Evolutionary conservation across 176 grass and related monocot species (phyloP).

Genomic region (Eleusine coracana): DNA sequence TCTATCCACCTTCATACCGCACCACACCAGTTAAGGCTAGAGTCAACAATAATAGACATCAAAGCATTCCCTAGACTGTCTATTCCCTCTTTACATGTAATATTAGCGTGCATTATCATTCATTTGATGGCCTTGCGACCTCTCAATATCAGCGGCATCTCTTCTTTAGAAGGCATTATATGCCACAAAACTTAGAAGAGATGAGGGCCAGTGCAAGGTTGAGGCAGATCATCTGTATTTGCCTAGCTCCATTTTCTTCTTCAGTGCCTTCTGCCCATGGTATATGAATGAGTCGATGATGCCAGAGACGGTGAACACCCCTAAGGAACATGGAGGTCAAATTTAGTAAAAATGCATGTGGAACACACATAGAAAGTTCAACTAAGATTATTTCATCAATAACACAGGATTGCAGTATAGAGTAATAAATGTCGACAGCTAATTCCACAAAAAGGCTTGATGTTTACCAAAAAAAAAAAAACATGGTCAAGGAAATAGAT

Average conservation of each 20-base stretch:
- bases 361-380: background rate
- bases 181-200: conserved; percentile 38
- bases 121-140: conserved; percentile 29
- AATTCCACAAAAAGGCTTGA: background rate
- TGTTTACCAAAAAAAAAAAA: background rate
- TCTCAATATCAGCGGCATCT: background rate
- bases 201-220: conserved; percentile 10
- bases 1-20: background rate
- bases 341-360: background rate
- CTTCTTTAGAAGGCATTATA: conserved; percentile 27
- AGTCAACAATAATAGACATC: conserved; percentile 28
- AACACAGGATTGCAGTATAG: background rate
- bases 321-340: conserved; percentile 47
- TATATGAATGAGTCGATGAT: conserved; percentile 97
- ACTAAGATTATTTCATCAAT: conserved; percentile 11
- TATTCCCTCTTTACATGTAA: conserved; percentile 49
- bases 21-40: conserved; percentile 17
- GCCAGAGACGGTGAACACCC: conserved; percentile 91
- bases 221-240: conserved; percentile 76
- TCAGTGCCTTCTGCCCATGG: conserved; percentile 83
- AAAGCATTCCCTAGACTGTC: conserved; percentile 10
- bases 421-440: background rate
- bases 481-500: background rate
- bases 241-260: conserved; percentile 95
- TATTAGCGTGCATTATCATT: conserved; percentile 24